Conservation (phyloP, 1,284 basidiomycete genomes). For the Puccinia coronata region DNA sequence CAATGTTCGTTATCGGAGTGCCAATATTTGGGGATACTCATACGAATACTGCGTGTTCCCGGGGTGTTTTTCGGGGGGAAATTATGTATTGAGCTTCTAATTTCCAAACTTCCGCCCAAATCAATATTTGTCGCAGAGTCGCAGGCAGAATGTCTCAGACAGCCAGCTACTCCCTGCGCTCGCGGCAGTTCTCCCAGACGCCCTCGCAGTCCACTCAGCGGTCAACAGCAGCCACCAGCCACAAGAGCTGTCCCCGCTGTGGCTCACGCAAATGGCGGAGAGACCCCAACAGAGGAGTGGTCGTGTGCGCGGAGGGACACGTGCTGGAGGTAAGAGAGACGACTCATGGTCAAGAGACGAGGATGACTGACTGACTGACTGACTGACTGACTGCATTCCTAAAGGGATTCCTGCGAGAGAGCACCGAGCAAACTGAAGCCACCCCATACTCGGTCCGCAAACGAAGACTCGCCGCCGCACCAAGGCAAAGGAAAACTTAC, state of each 20-base stretch:
- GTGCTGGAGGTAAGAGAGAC: constrained; percentile 50
- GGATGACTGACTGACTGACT: background rate
- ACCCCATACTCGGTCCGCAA: constrained; percentile 21
- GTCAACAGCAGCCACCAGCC: background rate
- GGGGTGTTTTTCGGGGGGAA: too few species aligned
- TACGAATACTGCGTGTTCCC: too few species aligned
- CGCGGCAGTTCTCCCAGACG: background rate
- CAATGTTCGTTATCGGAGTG: too few species aligned
- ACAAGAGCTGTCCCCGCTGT: constrained; percentile 50
- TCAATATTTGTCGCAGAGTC: background rate
- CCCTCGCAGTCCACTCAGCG: background rate
- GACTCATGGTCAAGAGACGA: background rate
- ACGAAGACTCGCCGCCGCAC: constrained; percentile 13
- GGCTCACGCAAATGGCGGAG: constrained; percentile 51
- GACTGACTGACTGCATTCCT: background rate
- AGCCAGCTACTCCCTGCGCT: background rate
- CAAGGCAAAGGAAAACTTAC: constrained; percentile 26
- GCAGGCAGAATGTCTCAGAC: too few species aligned
- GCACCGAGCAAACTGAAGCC: constrained; percentile 19
- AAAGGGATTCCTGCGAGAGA: constrained; percentile 36
- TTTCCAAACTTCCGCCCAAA: too few species aligned
- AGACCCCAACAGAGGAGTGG: constrained; percentile 49
- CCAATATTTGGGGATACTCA: too few species aligned
- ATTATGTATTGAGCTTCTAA: too few species aligned
- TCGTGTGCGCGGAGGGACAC: constrained; percentile 52